Evolutionary conservation across 352 stramenopile species (phyloP).

Genomic region (Pythium rhizo-oryzae): DNA sequence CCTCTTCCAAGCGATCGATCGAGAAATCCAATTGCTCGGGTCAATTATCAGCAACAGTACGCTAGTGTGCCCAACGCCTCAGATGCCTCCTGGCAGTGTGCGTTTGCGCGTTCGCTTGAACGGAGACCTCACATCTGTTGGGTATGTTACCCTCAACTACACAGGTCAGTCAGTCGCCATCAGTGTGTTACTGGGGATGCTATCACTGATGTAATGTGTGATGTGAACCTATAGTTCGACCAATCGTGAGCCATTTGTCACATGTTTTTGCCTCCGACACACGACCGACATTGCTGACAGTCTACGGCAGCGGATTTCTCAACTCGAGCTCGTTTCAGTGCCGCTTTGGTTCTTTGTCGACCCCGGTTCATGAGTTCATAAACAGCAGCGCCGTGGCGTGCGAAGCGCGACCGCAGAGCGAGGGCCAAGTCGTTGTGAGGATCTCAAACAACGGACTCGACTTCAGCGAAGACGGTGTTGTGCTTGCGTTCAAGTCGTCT

Average conservation of each 20-base stretch:
- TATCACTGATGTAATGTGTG: too few species aligned
- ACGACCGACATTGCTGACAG: neutral
- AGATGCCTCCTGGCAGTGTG: constrained; percentile 12
- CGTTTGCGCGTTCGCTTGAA: constrained; percentile 6
- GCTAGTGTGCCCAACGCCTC: constrained; percentile 10
- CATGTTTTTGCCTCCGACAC: constrained; percentile 4
- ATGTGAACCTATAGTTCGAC: too few species aligned
- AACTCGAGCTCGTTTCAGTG: constrained; percentile 18
- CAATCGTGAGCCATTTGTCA: constrained; percentile 21
- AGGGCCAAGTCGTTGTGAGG: constrained; percentile 8
- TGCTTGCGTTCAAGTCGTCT: constrained; percentile 4
- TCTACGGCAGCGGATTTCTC: constrained; percentile 17
- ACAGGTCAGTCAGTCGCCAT: constrained; percentile 19
- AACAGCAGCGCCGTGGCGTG: constrained; percentile 18
- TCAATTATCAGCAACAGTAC: constrained; percentile 8
- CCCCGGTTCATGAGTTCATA: constrained; percentile 1
- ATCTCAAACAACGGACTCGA: constrained; percentile 24
- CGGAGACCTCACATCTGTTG: neutral
- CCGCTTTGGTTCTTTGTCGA: constrained; percentile 8
- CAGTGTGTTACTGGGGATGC: too few species aligned
- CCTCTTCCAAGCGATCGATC: neutral
- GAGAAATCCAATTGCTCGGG: neutral
- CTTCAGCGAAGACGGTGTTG: constrained; percentile 6
- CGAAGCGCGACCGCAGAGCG: neutral
- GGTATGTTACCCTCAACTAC: neutral